Evolutionary conservation across 257 asterid species (phyloP).

Genomic region (Solanum virginianum): DNA sequence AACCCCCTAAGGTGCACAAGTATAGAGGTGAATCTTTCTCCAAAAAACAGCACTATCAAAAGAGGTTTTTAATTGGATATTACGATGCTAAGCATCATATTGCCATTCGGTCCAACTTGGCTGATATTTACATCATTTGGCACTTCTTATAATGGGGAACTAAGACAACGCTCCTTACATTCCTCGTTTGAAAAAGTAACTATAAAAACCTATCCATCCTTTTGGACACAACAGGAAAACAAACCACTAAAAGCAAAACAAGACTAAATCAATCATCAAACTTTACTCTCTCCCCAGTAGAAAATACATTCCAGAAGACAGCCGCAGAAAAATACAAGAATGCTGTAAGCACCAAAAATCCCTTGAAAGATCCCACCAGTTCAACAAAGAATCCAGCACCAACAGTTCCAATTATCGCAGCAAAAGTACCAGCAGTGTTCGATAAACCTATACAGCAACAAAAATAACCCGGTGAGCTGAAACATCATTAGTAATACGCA

Average conservation of each 20-base stretch:
- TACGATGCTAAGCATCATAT: not conserved
- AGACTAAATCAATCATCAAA: slow-evolving; percentile 29
- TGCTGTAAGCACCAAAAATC: slow-evolving; percentile 72
- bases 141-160: not conserved
- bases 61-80: not conserved
- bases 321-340: slow-evolving; percentile 69
- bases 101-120: not conserved
- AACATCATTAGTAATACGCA: not conserved
- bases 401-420: slow-evolving; percentile 87
- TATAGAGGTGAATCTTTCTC: not conserved
- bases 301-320: slow-evolving; percentile 47
- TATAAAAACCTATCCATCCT: not conserved
- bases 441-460: slow-evolving; percentile 45
- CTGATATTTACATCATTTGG: not conserved
- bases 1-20: too few species aligned
- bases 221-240: not conserved
- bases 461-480: not conserved
- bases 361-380: slow-evolving; percentile 74
- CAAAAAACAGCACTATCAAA: not conserved
- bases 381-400: slow-evolving; percentile 95
- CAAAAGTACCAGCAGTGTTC: slow-evolving; percentile 86
- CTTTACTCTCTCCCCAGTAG: slow-evolving; percentile 82
- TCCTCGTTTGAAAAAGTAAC: not conserved
- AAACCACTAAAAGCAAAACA: not conserved
- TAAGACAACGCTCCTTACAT: not conserved